Evolutionary conservation across 2,329 filamentous ascomycete genomes (phyloP), one percentile per base, ranked within the genome.

Genomic region (Biscogniauxia marginata): DNA sequence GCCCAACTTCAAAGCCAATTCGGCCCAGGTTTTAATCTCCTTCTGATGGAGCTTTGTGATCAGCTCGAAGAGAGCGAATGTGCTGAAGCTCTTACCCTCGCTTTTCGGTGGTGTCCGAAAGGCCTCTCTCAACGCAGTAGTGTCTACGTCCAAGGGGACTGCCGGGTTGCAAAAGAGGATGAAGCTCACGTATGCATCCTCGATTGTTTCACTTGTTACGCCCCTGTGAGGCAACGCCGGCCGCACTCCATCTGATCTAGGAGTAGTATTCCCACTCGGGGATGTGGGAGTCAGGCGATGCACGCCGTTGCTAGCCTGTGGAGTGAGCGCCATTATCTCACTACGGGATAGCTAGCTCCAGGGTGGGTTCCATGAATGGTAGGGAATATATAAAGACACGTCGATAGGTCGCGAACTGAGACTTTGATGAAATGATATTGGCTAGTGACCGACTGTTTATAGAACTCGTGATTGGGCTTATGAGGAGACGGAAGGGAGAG

Each of bases 11-110:
- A 93, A 83, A 0, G 91, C 93, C 63, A 97, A 71, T 70, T 96
- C 90, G 44, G 89, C 90, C 93, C 93, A 97, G 0, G 92, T 96
- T 73, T 93, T 95, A 71, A 97, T 86, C 67, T 96, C 90, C 68
- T 90, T 93, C 20, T 78, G 77, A 62, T 96, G 89, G 52, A 96
- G 84, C 71, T 88, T 87, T 61, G 83, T 80, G 67, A 97, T 91
- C 52, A 97, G 80, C 67, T 90, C 83, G 70, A 87, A 96, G 19
- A 97, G 77, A 7, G 79, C 79, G 71, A 85, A 96, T 0, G 89
- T 89, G 67, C 85, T 89, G 70, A 96, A 97, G 57, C 80, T 86
- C 73, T 96, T 96, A 58, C 90, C 90, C 65, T 93, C 92, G 69
- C 91, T 96, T 68, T 88, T 91, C 4, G 93, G 93, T 1, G 91